Evolutionary conservation across 2,329 filamentous ascomycete species (phyloP).

Genomic region (Alternaria ethzedia): DNA sequence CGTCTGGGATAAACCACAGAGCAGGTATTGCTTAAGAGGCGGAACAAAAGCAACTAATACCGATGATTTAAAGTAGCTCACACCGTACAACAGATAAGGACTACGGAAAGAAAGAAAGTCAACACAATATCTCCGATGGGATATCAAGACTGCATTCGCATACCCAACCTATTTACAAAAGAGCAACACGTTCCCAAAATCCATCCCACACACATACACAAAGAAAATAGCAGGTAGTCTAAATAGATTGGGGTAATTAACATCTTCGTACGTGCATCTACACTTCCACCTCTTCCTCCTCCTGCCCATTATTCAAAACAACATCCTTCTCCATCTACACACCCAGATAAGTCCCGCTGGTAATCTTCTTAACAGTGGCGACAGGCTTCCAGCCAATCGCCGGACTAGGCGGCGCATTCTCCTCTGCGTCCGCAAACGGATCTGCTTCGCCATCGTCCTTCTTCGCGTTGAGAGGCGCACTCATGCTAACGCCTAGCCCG

Average conservation of each 20-base stretch:
- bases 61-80: too few relatives aligned
- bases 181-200: not conserved
- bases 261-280: not conserved
- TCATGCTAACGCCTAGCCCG: slow-evolving; percentile 64
- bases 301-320: not conserved
- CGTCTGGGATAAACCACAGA: too few relatives aligned
- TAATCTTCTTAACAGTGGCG: slow-evolving; percentile 44
- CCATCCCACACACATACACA: not conserved
- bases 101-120: too few relatives aligned
- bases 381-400: slow-evolving; percentile 43
- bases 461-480: slow-evolving; percentile 48
- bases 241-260: not conserved
- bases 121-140: too few relatives aligned
- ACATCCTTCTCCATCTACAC: slow-evolving; percentile 25
- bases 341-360: slow-evolving; percentile 47
- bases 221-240: not conserved
- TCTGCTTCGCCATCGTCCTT: slow-evolving; percentile 59
- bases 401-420: slow-evolving; percentile 33
- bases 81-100: too few relatives aligned
- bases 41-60: too few relatives aligned
- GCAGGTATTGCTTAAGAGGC: too few relatives aligned
- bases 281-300: not conserved
- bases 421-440: slow-evolving; percentile 73
- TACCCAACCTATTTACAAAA: not conserved
- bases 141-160: not conserved